Evolutionary conservation across 164 flowering plant genomes (phyloP).

Genomic region (Nelumbo lutea): DNA sequence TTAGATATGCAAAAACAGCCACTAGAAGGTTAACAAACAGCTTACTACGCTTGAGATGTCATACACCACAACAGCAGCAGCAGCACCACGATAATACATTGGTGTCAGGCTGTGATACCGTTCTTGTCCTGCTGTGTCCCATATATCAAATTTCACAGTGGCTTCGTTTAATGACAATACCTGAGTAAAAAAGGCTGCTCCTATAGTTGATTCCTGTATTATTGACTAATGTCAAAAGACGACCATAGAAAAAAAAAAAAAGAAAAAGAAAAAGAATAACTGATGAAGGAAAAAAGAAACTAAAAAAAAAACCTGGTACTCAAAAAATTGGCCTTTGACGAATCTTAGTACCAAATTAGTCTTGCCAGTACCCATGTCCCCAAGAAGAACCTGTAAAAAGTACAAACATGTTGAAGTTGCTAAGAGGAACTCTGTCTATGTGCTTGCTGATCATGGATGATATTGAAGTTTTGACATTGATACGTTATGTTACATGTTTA

Average conservation of each 20-base stretch:
- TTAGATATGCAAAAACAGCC: background rate
- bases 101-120: slow-evolving; percentile 84
- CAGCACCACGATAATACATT: slow-evolving; percentile 94
- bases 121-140: slow-evolving; percentile 95
- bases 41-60: slow-evolving; percentile 76
- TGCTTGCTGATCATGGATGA: background rate
- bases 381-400: slow-evolving; percentile 65
- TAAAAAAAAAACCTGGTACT: slow-evolving; percentile 56
- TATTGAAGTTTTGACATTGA: background rate
- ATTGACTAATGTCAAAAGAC: slow-evolving; percentile 5
- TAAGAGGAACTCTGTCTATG: background rate
- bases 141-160: slow-evolving; percentile 78
- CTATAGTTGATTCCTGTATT: slow-evolving; percentile 84
- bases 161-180: slow-evolving; percentile 60
- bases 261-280: background rate
- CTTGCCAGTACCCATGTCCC: slow-evolving; percentile 90
- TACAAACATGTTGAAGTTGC: background rate
- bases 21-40: background rate
- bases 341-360: slow-evolving; percentile 88
- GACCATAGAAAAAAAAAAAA: background rate
- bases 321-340: slow-evolving; percentile 81
- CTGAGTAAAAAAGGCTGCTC: slow-evolving; percentile 91
- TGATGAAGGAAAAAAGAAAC: background rate
- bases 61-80: slow-evolving; percentile 83
- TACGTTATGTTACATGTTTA: no score